Evolutionary conservation across 1,139 yeast species (phyloP).

Genomic region (Groenewaldozyma auringiensis): DNA sequence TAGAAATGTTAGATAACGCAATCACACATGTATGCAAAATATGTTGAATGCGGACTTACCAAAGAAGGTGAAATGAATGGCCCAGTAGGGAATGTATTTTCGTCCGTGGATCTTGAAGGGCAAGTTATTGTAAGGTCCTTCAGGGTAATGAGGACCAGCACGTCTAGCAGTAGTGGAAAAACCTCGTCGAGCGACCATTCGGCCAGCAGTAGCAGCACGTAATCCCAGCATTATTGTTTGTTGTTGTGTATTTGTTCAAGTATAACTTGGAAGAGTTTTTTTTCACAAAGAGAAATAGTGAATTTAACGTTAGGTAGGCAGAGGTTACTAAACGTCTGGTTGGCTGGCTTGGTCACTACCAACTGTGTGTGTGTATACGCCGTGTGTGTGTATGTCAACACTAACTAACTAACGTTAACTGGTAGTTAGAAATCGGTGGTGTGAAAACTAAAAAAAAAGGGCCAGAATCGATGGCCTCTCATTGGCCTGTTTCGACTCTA

Average conservation of each 20-base stretch:
- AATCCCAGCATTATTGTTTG: slow-evolving; percentile 17
- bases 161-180: slow-evolving; percentile 9
- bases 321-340: too few species aligned
- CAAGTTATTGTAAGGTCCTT: slow-evolving; percentile 83
- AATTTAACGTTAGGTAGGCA: too few species aligned
- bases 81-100: slow-evolving; percentile 69
- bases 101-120: slow-evolving; percentile 93
- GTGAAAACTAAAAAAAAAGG: too few species aligned
- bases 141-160: slow-evolving; percentile 40
- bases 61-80: slow-evolving; percentile 73
- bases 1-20: slow-evolving; percentile 7
- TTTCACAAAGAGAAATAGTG: slow-evolving; percentile 5
- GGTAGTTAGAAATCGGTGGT: too few species aligned
- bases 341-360: too few species aligned
- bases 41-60: slow-evolving; percentile 35
- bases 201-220: slow-evolving; percentile 18
- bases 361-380: too few species aligned
- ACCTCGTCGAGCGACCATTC: slow-evolving; percentile 10
- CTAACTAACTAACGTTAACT: too few species aligned
- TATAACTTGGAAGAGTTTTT: not conserved
- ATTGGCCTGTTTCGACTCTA: not conserved
- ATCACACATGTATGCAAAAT: not conserved
- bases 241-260: not conserved
- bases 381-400: too few species aligned
- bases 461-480: not conserved